Evolutionary conservation across 805 yeast species (phyloP), one percentile per base, ranked within the genome.

Genomic region (Grigorovia transvaalensis): DNA sequence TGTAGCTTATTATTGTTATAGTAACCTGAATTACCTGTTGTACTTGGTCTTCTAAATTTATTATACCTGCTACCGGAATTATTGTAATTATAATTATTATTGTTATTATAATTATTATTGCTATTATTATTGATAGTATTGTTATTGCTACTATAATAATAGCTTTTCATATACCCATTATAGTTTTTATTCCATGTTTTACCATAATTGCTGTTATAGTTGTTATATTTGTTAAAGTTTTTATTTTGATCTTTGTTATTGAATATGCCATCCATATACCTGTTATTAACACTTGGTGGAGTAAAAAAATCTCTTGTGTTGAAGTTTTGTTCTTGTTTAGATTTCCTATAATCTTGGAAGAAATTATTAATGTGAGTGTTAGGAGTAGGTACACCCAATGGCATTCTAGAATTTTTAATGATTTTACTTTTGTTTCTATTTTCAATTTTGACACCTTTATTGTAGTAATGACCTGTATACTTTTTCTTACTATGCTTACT

Each of bases 261-360:
- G 68, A 68, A 82, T 56, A 82, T 81, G 56, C 71, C 71, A 51
- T 80, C 88, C 84, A 84, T 78, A 63, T 82, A 84, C 56, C 81
- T 84, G 53, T 78, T 79, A 59, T 81, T 78, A 6, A 81, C 84
- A 27, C 89, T 80, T 51, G 84, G 85, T 2, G 93, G 93, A 3
- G 93, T 85, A 63, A 84, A 85, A 58, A 76, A 82, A 62, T 85
- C 91, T 58, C 81, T 84, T 49, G 91, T 74, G 57, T 79, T 79
- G 59, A 77, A 82, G 17, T 59, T 51, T 46, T 66, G 51, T 12
- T 55, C 54, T 12, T 58, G 51, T 35, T 57, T 55, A 17, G 52
- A 51, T 44, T 54, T 60, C 48, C 60, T 67, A 54, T 67, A 71
- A 23, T 71, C 67, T 35, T 71, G 66, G 56, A 70, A 71, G 51